Evolutionary conservation across 345 rosid genomes (phyloP).

Genomic region (Hibiscus trionum): DNA sequence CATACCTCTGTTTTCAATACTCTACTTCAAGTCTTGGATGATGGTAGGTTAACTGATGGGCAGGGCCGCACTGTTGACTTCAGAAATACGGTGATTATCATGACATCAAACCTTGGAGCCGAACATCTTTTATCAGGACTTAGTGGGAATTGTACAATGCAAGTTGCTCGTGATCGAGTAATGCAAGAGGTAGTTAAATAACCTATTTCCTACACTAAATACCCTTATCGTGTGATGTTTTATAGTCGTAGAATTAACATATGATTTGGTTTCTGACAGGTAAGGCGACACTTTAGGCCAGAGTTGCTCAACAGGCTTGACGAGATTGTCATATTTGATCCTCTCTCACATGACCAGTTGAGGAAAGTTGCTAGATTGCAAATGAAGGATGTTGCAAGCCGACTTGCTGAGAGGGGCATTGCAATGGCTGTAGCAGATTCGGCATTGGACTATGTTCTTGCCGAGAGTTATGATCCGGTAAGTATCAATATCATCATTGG

Average conservation of each 20-base stretch:
- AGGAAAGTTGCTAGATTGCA: constrained; percentile 72
- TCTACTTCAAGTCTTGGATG: no score
- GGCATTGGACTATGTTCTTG: constrained; percentile 59
- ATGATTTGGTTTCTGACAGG: constrained; percentile 22
- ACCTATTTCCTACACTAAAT: not conserved
- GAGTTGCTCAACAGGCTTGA: constrained; percentile 84
- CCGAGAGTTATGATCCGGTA: constrained; percentile 86
- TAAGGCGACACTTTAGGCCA: constrained; percentile 76
- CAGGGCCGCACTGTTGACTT: no score
- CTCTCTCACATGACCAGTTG: constrained; percentile 82
- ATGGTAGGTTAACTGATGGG: no score
- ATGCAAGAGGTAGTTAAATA: constrained; percentile 52
- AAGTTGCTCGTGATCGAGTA: constrained; percentile 73
- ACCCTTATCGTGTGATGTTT: not conserved
- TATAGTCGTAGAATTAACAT: not conserved
- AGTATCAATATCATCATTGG: constrained; percentile 14
- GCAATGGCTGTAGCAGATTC: constrained; percentile 83
- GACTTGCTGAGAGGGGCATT: constrained; percentile 80
- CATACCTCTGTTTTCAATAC: no score
- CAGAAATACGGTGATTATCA: constrained; percentile 42
- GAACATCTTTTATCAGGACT: constrained; percentile 75
- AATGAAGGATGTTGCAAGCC: constrained; percentile 73
- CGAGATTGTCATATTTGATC: constrained; percentile 85
- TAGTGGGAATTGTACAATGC: constrained; percentile 62
- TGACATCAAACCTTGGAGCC: constrained; percentile 95